Conservation (phyloP, 2,329 filamentous ascomycete species). For the Nemania abortiva region DNA sequence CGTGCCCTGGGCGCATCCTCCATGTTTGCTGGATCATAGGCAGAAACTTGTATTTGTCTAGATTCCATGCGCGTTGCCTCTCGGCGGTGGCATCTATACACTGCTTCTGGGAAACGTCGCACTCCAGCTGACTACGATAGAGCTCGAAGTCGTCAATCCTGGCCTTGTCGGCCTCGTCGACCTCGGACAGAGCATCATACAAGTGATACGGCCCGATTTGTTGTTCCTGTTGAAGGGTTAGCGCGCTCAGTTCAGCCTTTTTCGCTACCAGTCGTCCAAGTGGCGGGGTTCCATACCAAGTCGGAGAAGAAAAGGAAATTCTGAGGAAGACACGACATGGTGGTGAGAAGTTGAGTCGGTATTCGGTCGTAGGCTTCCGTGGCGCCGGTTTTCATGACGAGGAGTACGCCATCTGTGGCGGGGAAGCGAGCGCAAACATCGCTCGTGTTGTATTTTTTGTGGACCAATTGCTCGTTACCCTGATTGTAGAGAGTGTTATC, state of each 20-base stretch:
- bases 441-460: conserved; percentile 54
- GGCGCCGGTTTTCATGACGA: conserved; percentile 71
- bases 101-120: conserved; percentile 61
- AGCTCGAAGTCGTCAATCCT: conserved; percentile 59
- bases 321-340: conserved; percentile 65
- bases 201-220: conserved; percentile 61
- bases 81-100: conserved; percentile 54
- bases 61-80: conserved; percentile 59
- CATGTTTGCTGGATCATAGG: conserved; percentile 69
- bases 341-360: conserved; percentile 67
- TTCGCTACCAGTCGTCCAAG: conserved; percentile 5
- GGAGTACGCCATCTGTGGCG: conserved; percentile 58
- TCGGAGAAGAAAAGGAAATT: conserved; percentile 71
- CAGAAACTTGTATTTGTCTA: conserved; percentile 73
- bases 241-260: neutral
- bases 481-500: conserved; percentile 57
- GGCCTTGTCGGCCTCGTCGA: conserved; percentile 54
- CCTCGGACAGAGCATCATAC: conserved; percentile 54
- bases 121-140: conserved; percentile 60
- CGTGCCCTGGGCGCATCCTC: conserved; percentile 62
- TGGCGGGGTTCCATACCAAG: conserved; percentile 50
- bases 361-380: conserved; percentile 67
- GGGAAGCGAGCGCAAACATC: conserved; percentile 58
- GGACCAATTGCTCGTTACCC: conserved; percentile 52
- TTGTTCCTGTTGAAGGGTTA: conserved; percentile 56